Evolutionary conservation across 2,329 filamentous ascomycete genomes (phyloP).

Genomic region (Chlorencoelia australis): DNA sequence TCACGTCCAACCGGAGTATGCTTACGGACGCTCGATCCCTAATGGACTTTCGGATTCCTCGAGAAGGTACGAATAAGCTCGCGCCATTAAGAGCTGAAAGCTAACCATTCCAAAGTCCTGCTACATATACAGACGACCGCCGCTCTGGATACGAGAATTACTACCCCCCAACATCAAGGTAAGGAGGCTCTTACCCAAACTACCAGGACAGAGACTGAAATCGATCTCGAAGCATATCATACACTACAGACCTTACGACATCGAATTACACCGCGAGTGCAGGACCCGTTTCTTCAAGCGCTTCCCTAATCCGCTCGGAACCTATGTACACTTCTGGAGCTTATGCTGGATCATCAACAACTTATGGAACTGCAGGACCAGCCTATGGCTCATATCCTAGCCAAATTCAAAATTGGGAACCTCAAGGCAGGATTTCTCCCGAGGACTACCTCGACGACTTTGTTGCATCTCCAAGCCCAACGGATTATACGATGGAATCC

Average conservation of each 20-base stretch:
- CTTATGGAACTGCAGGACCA: slow-evolving; percentile 24
- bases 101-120: slow-evolving; percentile 22
- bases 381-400: slow-evolving; percentile 22
- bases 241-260: slow-evolving; percentile 18
- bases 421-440: slow-evolving; percentile 26
- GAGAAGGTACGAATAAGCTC: slow-evolving; percentile 24
- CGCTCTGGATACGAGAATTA: slow-evolving; percentile 20
- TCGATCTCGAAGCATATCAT: slow-evolving; percentile 21
- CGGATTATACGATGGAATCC: slow-evolving; percentile 50
- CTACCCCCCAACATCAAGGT: slow-evolving; percentile 26
- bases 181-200: slow-evolving; percentile 15
- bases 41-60: slow-evolving; percentile 19
- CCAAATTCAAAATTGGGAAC: slow-evolving; percentile 24
- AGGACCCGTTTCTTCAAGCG: slow-evolving; percentile 11
- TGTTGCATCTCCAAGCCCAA: slow-evolving; percentile 46
- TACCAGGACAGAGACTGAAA: slow-evolving; percentile 20
- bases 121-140: slow-evolving; percentile 19
- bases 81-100: slow-evolving; percentile 9
- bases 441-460: slow-evolving; percentile 30
- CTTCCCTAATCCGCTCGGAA: slow-evolving; percentile 19
- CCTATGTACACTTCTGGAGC: slow-evolving; percentile 23
- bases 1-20: slow-evolving; percentile 25
- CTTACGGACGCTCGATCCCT: slow-evolving; percentile 19
- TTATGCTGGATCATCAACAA: slow-evolving; percentile 21
- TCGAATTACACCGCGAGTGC: slow-evolving; percentile 22